Base-by-base conservation (phyloP, 2,329 filamentous ascomycete species). In the Penicillium hesseltinei region DNA sequence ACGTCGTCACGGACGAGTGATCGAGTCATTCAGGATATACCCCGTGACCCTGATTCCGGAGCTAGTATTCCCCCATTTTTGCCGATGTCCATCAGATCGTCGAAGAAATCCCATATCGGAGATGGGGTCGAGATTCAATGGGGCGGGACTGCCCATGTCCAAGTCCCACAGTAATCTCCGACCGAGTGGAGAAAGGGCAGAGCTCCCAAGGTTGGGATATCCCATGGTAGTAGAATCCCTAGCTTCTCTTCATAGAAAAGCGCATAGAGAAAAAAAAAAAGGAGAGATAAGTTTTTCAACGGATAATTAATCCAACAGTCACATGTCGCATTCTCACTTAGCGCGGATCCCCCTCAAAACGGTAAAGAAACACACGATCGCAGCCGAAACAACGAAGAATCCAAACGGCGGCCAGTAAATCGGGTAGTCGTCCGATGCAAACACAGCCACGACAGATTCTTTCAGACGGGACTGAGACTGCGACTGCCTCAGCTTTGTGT, bases 341-440 rank as follows among this genome's bases (percentile, higher is more conserved):
- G 44, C 25, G 3, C 57, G 19, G 17, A 56, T 27, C 2, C 56
- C 52, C 23, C 45, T 43, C n/a, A 56, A 7, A 5, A 61, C 33
- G 6, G 60, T 62, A 9, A 40, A 40, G 31, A 50, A n/a, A 36
- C 60, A 62, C 9, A 51, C 38, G 4, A 58, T 15, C 3, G 38
- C 49, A 27, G 55, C 51, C 9, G 42, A 45, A 33, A 60, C 3
- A 35, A 57, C 35, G 10, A 61, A 53, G 40, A 59, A 59, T 6
- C 39, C 44, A 8, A 54, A 36, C 2, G 46, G 50, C 8, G 57
- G 61, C 23, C 42, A 51, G 9, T 57, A 17, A 43, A 48, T 38
- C 7, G 6, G 17, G 10, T 19, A 13, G 2, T 27, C 5, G 5
- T 42, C 6, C 2, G 39, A 43, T 44, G 2, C 19, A 2, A 35